Base-by-base conservation (phyloP, 768 basidiomycete genomes). In the Suillus occidentalis region DNA sequence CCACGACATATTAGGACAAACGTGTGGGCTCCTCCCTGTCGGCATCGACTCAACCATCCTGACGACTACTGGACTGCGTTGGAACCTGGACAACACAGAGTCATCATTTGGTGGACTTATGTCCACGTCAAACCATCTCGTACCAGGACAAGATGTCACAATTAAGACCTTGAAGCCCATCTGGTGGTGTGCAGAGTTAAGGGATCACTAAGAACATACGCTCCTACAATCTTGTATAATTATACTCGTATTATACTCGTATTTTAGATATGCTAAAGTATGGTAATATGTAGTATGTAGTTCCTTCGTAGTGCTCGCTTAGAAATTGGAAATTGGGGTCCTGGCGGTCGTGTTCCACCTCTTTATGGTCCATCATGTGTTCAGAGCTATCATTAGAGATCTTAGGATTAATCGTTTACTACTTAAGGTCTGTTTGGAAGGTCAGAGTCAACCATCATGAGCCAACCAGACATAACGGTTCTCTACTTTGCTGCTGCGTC, bases 21-120 rank as follows among this genome's bases (percentile, higher is more conserved):
- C 96, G 0, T 99, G 97, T 73, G 97, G 96, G 0, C 84, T 99
- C n/a, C 84, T 99, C 12, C 97, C 97, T 1, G 85, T 99, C 3
- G 97, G 96, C 0, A 78, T 95, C 16, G 89, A 89, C 36, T 83
- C 82, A 6, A 90, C 95, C 0, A 76, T 86, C 18, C 79, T 99
- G n/a, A 86, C 90, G 3, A 98, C 95, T 0, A 83, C 78, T 1
- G 97, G 97, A 0, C 81, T 98, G 40, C 82, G 87, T 69, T 99
- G 97, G 97, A 90, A 99, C 76, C 75, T 97, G 53, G 84, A 81
- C 63, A 81, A 88, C 22, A 75, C 81, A 53, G 77, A 80, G 67
- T 97, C 95, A 0, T 92, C 89, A 0, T 93, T 99, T 65, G 88
- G 91, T 47, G 93, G 93, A 0, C 71, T 94, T 28, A 76, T 99